phyloP scores from a whole-genome alignment of 345 rosid species.

The Eucalyptus fibrosa region DNA sequence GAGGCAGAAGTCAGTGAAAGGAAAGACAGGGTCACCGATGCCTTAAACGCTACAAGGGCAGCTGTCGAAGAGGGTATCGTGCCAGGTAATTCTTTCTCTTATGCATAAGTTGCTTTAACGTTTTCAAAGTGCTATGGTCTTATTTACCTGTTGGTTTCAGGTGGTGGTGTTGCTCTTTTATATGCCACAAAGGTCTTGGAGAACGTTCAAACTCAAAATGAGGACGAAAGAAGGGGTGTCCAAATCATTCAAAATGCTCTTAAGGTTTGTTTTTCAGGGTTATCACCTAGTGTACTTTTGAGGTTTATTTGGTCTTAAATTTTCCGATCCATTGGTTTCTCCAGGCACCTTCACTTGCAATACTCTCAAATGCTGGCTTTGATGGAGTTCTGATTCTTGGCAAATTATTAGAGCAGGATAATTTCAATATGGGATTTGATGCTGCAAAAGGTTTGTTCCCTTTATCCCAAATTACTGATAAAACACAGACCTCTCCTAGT shows the following conservation, averaged over 20 bases:
- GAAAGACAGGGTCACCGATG: slow-evolving; percentile 92
- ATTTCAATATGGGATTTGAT: slow-evolving; percentile 64
- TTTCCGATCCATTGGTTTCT: neutral
- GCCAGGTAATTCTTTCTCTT: slow-evolving; percentile 39
- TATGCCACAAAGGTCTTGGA: slow-evolving; percentile 63
- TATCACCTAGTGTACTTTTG: neutral
- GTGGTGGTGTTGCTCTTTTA: slow-evolving; percentile 93
- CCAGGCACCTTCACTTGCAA: slow-evolving; percentile 60
- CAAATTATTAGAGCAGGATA: slow-evolving; percentile 69
- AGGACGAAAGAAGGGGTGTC: slow-evolving; percentile 74
- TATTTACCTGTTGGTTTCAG: slow-evolving; percentile 5
- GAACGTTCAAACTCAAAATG: slow-evolving; percentile 51
- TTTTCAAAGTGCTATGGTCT: neutral
- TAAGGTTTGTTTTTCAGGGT: slow-evolving; percentile 29
- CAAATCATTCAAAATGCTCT: slow-evolving; percentile 74
- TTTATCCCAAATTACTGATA: neutral
- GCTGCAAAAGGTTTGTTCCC: slow-evolving; percentile 67
- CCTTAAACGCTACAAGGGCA: slow-evolving; percentile 94
- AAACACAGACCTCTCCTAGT: neutral
- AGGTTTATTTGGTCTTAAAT: neutral
- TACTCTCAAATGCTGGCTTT: slow-evolving; percentile 80
- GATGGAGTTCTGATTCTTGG: slow-evolving; percentile 61
- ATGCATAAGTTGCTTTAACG: neutral
- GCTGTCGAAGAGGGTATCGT: slow-evolving; percentile 96
- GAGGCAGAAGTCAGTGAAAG: slow-evolving; percentile 93